Percentiles rank a stretch among this genome's conserved stretches.
Evolutionary conservation across 768 basidiomycete species (phyloP).

Genomic region (Tricholoma terreum): DNA sequence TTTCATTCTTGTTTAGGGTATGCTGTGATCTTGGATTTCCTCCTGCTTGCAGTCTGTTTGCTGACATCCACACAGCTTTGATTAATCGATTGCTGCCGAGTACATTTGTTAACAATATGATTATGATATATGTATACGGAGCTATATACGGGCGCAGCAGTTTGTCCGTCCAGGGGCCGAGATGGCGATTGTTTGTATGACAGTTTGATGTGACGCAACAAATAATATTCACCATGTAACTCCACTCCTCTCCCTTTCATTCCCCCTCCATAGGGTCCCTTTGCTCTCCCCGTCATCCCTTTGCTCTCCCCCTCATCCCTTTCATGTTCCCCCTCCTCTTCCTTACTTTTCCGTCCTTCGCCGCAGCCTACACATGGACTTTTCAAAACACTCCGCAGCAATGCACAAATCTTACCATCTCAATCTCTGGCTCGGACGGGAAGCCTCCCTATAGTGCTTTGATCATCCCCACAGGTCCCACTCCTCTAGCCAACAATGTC

Average conservation of each 20-base stretch:
- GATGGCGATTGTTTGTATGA: no score
- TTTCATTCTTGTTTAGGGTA: conserved; percentile 59
- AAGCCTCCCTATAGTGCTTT: conserved; percentile 65
- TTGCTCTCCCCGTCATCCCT: no score
- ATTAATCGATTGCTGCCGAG: no score
- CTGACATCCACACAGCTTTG: neutral
- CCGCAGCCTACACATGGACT: conserved; percentile 43
- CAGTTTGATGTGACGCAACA: no score
- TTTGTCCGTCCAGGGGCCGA: no score
- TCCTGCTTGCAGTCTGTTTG: no score
- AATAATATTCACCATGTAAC: no score
- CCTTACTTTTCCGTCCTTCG: conserved; percentile 25
- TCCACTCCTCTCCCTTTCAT: neutral
- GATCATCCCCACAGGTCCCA: conserved; percentile 64
- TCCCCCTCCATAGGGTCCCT: neutral
- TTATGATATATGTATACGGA: no score
- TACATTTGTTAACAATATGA: no score
- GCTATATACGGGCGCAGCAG: no score
- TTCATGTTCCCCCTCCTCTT: conserved; percentile 20
- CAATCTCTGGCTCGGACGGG: conserved; percentile 54
- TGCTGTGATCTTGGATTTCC: conserved; percentile 13
- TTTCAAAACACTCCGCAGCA: conserved; percentile 53
- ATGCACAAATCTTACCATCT: conserved; percentile 60
- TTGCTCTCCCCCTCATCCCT: neutral
- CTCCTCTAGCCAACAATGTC: conserved; percentile 54